These are phyloP conservation scores for Circinella minor DNA, from an alignment of 371 early-diverging fungal genomes.

Conservation along the genomic window DNA sequence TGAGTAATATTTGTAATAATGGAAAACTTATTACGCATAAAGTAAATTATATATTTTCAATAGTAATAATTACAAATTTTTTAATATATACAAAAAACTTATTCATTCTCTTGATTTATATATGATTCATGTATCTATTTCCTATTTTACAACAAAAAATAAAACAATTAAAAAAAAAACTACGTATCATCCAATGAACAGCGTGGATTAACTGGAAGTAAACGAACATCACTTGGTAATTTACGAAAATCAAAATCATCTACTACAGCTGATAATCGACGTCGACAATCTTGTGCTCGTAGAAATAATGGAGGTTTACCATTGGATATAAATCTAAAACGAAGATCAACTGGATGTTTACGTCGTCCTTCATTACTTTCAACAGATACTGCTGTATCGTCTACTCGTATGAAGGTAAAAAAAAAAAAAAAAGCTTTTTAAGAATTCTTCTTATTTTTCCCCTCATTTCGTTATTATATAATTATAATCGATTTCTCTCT, in stretches of 20 bases:
- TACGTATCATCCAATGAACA: neutral
- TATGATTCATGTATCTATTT: too few relatives aligned
- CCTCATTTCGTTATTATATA: too few relatives aligned
- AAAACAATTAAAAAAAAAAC: too few relatives aligned
- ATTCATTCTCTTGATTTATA: too few relatives aligned
- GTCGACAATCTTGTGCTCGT: conserved; percentile 20
- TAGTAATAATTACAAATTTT: too few relatives aligned
- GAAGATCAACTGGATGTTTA: conserved; percentile 49
- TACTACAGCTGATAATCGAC: conserved; percentile 39
- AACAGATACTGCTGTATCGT: neutral
- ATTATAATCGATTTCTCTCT: too few relatives aligned
- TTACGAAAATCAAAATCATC: conserved; percentile 34
- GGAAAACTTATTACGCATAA: conserved; percentile 7
- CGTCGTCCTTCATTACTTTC: conserved; percentile 23
- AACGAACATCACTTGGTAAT: conserved; percentile 41
- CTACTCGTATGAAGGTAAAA: neutral
- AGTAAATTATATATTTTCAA: neutral
- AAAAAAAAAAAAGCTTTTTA: neutral
- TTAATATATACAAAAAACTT: too few relatives aligned
- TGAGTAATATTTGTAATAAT: conserved; percentile 2
- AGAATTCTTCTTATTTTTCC: too few relatives aligned
- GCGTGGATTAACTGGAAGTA: conserved; percentile 30
- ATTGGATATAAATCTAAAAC: conserved; percentile 34
- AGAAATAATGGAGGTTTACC: neutral
- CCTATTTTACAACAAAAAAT: too few relatives aligned